These are phyloP conservation scores for Sphaerulina vaccinii DNA, from an alignment of 2,329 filamentous ascomycete genomes.

Conservation along the genomic window DNA sequence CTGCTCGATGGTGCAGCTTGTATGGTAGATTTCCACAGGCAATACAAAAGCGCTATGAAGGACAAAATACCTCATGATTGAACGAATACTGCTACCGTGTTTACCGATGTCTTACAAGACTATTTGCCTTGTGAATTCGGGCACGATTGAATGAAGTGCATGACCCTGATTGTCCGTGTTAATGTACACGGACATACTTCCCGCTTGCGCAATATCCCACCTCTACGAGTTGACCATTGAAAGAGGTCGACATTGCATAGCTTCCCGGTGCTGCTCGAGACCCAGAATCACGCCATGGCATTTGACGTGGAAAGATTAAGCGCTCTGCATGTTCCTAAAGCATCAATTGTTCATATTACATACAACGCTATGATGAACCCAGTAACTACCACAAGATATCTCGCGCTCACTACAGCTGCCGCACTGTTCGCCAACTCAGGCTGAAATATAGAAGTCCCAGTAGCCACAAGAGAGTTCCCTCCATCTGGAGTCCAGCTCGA, in stretches of 20 bases:
- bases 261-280: neutral
- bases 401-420: neutral
- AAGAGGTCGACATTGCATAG: no score
- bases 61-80: constrained; percentile 11
- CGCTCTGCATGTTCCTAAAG: no score
- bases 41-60: constrained; percentile 19
- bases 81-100: neutral
- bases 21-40: constrained; percentile 16
- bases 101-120: constrained; percentile 1
- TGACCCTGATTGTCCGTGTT: no score
- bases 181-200: no score
- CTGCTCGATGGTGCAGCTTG: constrained; percentile 14
- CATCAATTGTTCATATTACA: no score
- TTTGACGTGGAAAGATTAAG: neutral
- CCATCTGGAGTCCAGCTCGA: neutral
- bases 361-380: neutral
- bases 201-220: no score
- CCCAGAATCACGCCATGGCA: neutral
- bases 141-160: neutral
- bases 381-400: neutral
- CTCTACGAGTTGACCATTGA: no score
- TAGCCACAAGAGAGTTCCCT: neutral
- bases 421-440: neutral
- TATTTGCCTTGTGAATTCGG: neutral
- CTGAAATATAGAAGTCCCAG: neutral